A percentile compares a stretch with the other conserved stretches of the same genome.
Evolutionary conservation across 2,329 filamentous ascomycete species (phyloP).

Genomic region (Neopestalotiopsis sp.): DNA sequence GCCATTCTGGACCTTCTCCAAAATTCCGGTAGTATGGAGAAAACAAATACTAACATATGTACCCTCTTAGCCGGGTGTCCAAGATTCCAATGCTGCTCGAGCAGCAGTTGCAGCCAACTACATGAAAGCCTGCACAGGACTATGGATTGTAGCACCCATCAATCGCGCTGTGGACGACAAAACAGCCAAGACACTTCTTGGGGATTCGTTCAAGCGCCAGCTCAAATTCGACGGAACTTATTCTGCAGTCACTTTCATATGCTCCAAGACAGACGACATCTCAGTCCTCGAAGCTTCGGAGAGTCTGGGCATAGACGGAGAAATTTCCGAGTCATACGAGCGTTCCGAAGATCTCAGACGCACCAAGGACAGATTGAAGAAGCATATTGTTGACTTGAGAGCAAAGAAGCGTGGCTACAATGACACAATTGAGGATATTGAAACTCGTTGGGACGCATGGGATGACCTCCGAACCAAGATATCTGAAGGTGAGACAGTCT

Average conservation of each 20-base stretch:
- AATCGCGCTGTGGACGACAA: constrained; percentile 66
- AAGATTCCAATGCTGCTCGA: constrained; percentile 65
- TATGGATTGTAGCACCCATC: constrained; percentile 68
- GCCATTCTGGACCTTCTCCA: not conserved
- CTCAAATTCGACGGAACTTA: constrained; percentile 63
- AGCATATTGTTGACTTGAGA: not conserved
- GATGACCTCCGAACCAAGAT: not conserved
- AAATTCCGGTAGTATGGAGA: not conserved
- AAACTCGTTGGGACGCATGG: not conserved
- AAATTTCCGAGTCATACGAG: constrained; percentile 21
- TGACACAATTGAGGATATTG: not conserved
- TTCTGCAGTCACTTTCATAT: constrained; percentile 57
- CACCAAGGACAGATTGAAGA: not conserved
- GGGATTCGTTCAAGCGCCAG: constrained; percentile 62
- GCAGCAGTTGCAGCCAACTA: constrained; percentile 62
- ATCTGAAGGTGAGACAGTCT: constrained; percentile 1
- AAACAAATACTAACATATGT: not conserved
- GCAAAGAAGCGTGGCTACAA: not conserved
- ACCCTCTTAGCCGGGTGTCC: constrained; percentile 51
- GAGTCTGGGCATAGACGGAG: constrained; percentile 42
- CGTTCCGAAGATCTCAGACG: not conserved
- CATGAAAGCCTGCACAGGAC: constrained; percentile 59
- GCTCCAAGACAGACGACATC: constrained; percentile 30
- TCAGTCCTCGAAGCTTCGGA: constrained; percentile 32
- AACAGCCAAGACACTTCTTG: constrained; percentile 60